Evolutionary conservation across 768 basidiomycete species (phyloP), one percentile per base, ranked within the genome.

Genomic region (Amylocystis lapponica): DNA sequence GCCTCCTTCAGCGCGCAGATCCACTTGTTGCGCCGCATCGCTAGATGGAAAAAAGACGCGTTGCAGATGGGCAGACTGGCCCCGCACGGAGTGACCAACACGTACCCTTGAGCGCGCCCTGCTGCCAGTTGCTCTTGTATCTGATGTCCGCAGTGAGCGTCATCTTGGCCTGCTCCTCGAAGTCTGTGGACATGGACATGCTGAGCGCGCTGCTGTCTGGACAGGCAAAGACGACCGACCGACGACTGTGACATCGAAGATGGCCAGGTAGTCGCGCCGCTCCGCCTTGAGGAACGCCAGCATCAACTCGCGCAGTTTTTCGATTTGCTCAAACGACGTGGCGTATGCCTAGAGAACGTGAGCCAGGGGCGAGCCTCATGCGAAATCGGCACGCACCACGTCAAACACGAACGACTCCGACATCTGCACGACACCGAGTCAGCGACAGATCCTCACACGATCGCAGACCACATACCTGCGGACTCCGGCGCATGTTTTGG

Each of bases 21-120:
- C 90, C 90, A 94, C 64, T 90, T 94, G 69, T 93, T 93, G 27
- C 88, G 76, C 42, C 90, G 76, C 63, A 83, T 81, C 2, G 82
- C 82, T 81, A n/a, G n/a, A n/a, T n/a, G n/a, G n/a, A n/a, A n/a
- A n/a, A n/a, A n/a, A n/a, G n/a, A n/a, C n/a, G 56, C 22, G 44
- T 48, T 29, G 31, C 3, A 12, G 27, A n/a, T 17, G 36, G 9
- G 25, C 12, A 32, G 21, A 27, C 27, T 14, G 23, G 31, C 7
- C 22, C 6, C 5, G 22, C 7, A 36, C 12, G 7, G 16, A 36
- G 21, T 8, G 10, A 20, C 21, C 31, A 36, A 36, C 22, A 20
- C 34, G 13, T 53, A 81, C 81, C 69, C 72, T 80, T 86, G 8
- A 87, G 65, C 2, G 81, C 79, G 16, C 78, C 81, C 53, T 86